Base-by-base conservation (phyloP, 2,329 filamentous ascomycete genomes). In the Macroventuria anomochaeta region DNA sequence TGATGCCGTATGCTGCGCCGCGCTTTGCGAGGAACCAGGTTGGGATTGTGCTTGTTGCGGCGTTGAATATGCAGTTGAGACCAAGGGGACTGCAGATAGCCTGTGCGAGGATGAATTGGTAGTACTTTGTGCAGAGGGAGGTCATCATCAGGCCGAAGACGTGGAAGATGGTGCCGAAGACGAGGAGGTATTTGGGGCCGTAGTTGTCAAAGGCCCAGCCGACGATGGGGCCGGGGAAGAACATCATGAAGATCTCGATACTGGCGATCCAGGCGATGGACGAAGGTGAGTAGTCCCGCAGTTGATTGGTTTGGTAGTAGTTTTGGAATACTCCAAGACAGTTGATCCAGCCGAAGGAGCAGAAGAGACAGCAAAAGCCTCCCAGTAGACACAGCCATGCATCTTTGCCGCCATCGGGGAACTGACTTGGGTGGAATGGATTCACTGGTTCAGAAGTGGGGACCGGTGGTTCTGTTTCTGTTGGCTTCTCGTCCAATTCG, bases 111-210 rank as follows among this genome's bases (percentile, higher is more conserved):
- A 84, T 68, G 62, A 83, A 80, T 31, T 84, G 82, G 57, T 80
- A 84, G 65, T 83, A 84, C 49, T 82, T 61, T 0, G 74, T 81
- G 46, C 77, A 85, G 52, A 88, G 69, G 7, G 78, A 82, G 0
- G 83, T 78, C 84, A 88, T 86, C 83, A 88, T 87, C 5, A 88
- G 64, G 2, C 83, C 81, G 48, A 88, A 82, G 13, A 88, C 80
- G 49, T 86, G 82, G 28, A 85, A 65, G 46, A 86, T 70, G 0
- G 77, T 80, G 13, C 85, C 85, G 11, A 68, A 65, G 1, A 84
- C 28, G 1, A 87, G 67, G 0, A 89, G 72, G 39, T 75, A 80
- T 23, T 81, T 79, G 0, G 87, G 85, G 0, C 88, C 88, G 51
- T 85, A 83, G 50, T 77, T 82, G 63, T 90, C 88, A 60, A 82